Conservation (phyloP, 345 rosid genomes). For the Hevea brasiliensis region DNA sequence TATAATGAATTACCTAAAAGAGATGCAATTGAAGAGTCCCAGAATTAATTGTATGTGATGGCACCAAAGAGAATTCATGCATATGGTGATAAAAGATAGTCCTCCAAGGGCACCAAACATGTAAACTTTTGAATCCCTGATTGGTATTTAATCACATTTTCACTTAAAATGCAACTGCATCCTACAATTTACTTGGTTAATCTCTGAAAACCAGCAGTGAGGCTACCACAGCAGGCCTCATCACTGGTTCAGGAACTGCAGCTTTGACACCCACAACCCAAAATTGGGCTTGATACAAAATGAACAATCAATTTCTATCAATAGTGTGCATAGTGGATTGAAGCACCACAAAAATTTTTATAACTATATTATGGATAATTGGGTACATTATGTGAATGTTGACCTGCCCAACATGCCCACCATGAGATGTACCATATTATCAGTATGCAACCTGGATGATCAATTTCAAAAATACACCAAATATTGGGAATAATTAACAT, state of each 20-base stretch:
- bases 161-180: not conserved
- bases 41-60: not conserved
- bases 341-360: not conserved
- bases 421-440: not conserved
- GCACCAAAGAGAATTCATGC: not conserved
- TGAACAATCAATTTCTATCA: not conserved
- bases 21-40: slow-evolving; percentile 16
- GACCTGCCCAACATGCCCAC: not conserved
- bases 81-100: not conserved
- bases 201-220: not conserved
- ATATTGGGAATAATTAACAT: not conserved
- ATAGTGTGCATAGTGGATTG: not conserved
- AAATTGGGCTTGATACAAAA: not conserved
- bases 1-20: slow-evolving; percentile 85
- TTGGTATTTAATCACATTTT: not conserved
- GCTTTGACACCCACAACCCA: not conserved
- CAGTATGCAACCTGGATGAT: not conserved
- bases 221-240: not conserved
- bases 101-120: not conserved
- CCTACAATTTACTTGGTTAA: not conserved
- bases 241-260: not conserved
- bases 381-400: not conserved
- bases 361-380: not conserved
- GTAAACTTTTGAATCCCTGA: not conserved
- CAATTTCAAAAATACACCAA: not conserved